These are phyloP conservation scores for Blumeriella jaapii DNA, from an alignment of 2,329 filamentous ascomycete species.

Conservation along the genomic window DNA sequence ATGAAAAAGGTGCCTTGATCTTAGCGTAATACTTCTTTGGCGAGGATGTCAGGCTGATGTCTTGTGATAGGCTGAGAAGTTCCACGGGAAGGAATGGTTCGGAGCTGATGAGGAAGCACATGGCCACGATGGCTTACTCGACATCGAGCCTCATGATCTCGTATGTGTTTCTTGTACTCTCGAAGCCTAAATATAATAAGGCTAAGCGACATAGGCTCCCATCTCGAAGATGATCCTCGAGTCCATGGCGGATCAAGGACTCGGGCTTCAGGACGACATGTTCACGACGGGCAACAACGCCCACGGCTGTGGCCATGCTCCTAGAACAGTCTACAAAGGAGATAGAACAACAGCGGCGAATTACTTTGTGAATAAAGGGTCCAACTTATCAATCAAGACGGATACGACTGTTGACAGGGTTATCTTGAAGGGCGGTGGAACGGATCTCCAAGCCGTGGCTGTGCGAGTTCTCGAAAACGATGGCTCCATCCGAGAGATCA, in stretches of 20 bases:
- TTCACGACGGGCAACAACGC: slow-evolving; percentile 41
- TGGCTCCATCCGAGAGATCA: slow-evolving; percentile 30
- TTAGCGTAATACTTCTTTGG: not conserved
- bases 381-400: slow-evolving; percentile 32
- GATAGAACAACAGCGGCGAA: slow-evolving; percentile 42
- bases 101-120: slow-evolving; percentile 36
- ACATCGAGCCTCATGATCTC: slow-evolving; percentile 45
- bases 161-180: slow-evolving; percentile 25
- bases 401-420: slow-evolving; percentile 41
- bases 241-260: slow-evolving; percentile 41
- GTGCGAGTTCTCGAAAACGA: slow-evolving; percentile 33
- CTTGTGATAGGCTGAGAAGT: slow-evolving; percentile 37
- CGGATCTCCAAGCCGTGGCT: slow-evolving; percentile 33
- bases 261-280: slow-evolving; percentile 47
- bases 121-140: slow-evolving; percentile 39
- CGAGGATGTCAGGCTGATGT: not conserved
- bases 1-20: slow-evolving; percentile 38
- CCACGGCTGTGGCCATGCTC: slow-evolving; percentile 44
- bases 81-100: slow-evolving; percentile 47
- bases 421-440: slow-evolving; percentile 30
- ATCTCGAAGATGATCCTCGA: slow-evolving; percentile 44
- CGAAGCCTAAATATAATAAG: not conserved
- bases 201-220: slow-evolving; percentile 26
- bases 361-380: slow-evolving; percentile 33
- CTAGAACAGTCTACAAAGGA: slow-evolving; percentile 41